Evolutionary conservation across 176 grass and related monocot genomes (phyloP).

Genomic region (Carex pumila): DNA sequence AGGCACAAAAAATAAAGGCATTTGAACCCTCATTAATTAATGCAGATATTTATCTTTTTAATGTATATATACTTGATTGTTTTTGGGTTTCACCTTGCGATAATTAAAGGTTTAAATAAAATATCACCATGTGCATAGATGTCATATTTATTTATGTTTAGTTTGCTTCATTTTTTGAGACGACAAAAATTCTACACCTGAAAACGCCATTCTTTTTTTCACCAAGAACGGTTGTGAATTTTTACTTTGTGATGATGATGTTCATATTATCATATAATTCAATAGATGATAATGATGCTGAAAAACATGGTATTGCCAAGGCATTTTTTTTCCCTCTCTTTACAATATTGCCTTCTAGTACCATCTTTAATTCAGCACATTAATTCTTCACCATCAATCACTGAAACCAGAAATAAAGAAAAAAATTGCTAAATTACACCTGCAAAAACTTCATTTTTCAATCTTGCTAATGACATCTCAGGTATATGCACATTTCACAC

Average conservation of each 20-base stretch:
- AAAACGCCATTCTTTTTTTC: too few species aligned
- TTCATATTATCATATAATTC: too few species aligned
- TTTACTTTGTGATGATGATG: too few species aligned
- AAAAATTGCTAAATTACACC: background rate
- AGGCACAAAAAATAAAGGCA: too few species aligned
- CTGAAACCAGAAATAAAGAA: background rate
- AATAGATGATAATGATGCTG: background rate
- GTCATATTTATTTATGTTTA: too few species aligned
- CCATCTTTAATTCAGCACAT: background rate
- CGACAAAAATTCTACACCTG: too few species aligned
- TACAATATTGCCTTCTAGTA: background rate
- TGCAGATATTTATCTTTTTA: background rate
- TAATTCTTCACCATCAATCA: background rate
- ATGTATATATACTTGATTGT: background rate
- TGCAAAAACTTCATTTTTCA: constrained; percentile 8
- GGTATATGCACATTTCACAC: background rate
- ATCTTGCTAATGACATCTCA: background rate
- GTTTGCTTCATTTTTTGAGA: too few species aligned
- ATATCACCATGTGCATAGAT: background rate
- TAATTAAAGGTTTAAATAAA: background rate
- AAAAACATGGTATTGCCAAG: background rate
- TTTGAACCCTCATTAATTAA: too few species aligned
- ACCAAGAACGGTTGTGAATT: too few species aligned
- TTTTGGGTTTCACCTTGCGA: background rate
- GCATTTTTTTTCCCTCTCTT: background rate